Evolutionary conservation across 495 filamentous ascomycete species (phyloP), one percentile per base, ranked within the genome.

Genomic region (Trichoderma parareesei): DNA sequence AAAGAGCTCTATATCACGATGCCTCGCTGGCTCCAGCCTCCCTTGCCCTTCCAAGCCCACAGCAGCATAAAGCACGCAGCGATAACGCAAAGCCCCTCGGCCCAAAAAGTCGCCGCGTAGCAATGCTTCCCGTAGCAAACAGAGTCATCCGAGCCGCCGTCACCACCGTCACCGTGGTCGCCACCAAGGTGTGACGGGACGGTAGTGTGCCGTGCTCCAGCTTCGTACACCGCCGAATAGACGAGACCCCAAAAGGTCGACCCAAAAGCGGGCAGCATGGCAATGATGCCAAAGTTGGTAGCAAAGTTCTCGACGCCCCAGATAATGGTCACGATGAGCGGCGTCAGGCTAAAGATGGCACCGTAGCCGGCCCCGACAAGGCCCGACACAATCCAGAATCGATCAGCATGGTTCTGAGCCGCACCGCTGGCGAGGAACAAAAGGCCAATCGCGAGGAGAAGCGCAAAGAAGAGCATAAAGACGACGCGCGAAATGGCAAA

Each of bases 221-320:
- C 77, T 71, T 97, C 87, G 74, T 97, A 98, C 5, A 90, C 87
- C 0, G 78, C 82, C 8, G 87, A 87, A 71, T 97, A 98, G 13
- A 97, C 75, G 4, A 90, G 68, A 0, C 94, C 90, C 92, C 91
- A 98, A 10, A 92, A 78, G 0, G 90, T 88, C 0, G 92, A 91
- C 0, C 93, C 93, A 3, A 85, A 73, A 2, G 93, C 94, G 9
- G 94, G 94, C 60, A 92, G 88, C 78, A 95, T 90, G 42, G 90
- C 90, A 16, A 98, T 87, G 66, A 97, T 91, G 14, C 94, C 94
- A 88, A 93, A 98, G 69, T 98, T 98, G 3, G 94, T 98, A 65
- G 90, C 94, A 73, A 98, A 98, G 74, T 98, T 98, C 77, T 97
- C 91, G 2, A 96, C 92, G 43, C 94, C 94, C 94, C 94, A 98